Percentiles rank a stretch among this genome's conserved stretches.
These are phyloP conservation scores for Mortierella hygrophila DNA, from an alignment of 192 early-diverging fungal species.

Conservation along the genomic window DNA sequence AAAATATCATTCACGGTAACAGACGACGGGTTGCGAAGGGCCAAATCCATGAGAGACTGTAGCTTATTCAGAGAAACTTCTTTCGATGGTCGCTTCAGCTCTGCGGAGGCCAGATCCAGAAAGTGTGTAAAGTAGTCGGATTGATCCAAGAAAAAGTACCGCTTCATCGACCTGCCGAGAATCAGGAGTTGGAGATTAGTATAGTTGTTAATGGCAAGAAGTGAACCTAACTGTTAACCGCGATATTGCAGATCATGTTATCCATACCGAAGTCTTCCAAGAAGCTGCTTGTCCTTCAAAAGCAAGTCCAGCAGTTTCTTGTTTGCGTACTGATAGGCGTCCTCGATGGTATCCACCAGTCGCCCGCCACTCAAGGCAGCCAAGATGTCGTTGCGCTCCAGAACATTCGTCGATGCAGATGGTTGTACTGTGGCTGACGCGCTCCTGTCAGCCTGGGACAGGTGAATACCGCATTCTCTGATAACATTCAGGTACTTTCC, in stretches of 20 bases:
- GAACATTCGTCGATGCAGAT: slow-evolving; percentile 13
- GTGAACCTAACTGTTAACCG: no score
- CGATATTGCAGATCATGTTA: not conserved
- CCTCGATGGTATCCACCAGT: slow-evolving; percentile 81
- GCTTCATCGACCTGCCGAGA: slow-evolving; percentile 83
- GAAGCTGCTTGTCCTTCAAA: slow-evolving; percentile 81
- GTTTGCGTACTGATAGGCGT: slow-evolving; percentile 92
- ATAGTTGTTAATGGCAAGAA: not conserved
- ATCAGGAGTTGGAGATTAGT: not conserved
- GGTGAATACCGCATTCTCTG: slow-evolving; percentile 80
- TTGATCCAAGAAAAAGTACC: slow-evolving; percentile 92
- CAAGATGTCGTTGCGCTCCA: slow-evolving; percentile 65
- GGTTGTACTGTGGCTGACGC: slow-evolving; percentile 35
- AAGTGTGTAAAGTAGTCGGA: slow-evolving; percentile 96
- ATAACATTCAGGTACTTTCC: slow-evolving; percentile 98
- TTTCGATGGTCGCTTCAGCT: slow-evolving; percentile 79
- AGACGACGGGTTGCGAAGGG: slow-evolving; percentile 88
- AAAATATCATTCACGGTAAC: slow-evolving; percentile 83
- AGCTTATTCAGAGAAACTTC: slow-evolving; percentile 80
- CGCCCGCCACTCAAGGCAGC: slow-evolving; percentile 68
- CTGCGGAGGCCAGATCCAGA: slow-evolving; percentile 85
- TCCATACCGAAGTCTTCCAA: slow-evolving; percentile 75
- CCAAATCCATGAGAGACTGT: slow-evolving; percentile 89
- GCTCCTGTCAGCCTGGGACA: slow-evolving; percentile 47
- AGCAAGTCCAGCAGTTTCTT: slow-evolving; percentile 83